Evolutionary conservation across 345 rosid genomes (phyloP).

Genomic region (Populus simonii): DNA sequence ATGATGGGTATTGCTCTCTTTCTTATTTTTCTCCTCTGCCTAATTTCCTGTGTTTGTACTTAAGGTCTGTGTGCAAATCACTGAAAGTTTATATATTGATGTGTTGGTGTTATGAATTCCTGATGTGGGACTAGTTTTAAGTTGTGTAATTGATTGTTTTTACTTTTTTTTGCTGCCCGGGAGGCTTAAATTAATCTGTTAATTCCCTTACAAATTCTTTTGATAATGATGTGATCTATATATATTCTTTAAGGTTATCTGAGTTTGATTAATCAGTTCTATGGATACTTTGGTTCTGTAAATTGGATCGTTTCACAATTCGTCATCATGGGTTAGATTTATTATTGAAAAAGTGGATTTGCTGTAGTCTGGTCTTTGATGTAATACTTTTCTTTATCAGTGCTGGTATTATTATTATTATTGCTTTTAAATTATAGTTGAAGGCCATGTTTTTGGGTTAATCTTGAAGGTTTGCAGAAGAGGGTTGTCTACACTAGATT

Average conservation of each 20-base stretch:
- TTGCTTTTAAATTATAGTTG: too few species aligned
- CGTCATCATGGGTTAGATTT: background rate
- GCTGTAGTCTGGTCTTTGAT: too few species aligned
- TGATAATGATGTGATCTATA: conserved; percentile 1
- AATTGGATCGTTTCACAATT: background rate
- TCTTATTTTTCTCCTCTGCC: background rate
- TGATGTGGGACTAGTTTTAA: conserved; percentile 10
- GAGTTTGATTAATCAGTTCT: background rate
- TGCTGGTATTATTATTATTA: too few species aligned
- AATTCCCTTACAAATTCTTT: background rate
- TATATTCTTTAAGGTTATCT: background rate
- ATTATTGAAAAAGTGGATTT: background rate
- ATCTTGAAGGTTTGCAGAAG: too few species aligned
- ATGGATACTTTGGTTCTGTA: background rate
- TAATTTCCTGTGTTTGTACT: conserved; percentile 5
- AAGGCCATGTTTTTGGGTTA: too few species aligned
- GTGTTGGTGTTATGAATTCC: conserved; percentile 14
- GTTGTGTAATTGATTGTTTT: conserved; percentile 4
- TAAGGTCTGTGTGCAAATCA: conserved; percentile 11
- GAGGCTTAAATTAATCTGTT: conserved; percentile 1
- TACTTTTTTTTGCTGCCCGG: conserved; percentile 6
- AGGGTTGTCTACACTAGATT: too few species aligned
- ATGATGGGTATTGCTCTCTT: background rate
- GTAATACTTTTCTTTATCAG: too few species aligned
- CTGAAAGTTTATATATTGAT: background rate